Evolutionary conservation across 2,329 filamentous ascomycete genomes (phyloP).

Genomic region (Xylaria sp.): DNA sequence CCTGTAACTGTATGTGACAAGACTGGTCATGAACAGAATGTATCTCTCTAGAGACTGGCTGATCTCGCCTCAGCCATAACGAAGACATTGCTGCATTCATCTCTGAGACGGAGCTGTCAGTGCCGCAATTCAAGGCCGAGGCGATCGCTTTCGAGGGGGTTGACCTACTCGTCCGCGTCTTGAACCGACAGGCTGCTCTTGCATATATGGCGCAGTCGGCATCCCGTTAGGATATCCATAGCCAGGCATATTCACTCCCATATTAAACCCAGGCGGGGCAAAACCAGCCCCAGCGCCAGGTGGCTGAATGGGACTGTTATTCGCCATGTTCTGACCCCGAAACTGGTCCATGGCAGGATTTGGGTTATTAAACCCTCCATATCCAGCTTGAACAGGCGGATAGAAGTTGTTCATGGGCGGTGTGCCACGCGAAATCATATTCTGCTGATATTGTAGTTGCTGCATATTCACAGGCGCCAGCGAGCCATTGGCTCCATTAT

Average conservation of each 20-base stretch:
- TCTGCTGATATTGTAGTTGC: constrained; percentile 69
- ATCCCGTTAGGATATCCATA: constrained; percentile 57
- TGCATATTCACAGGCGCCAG: constrained; percentile 62
- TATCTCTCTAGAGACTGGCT: constrained; percentile 8
- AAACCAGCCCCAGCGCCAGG: constrained; percentile 49
- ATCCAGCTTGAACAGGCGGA: constrained; percentile 65
- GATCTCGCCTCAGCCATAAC: not conserved
- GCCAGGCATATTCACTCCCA: constrained; percentile 48
- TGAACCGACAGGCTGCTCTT: constrained; percentile 65
- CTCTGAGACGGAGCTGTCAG: constrained; percentile 47
- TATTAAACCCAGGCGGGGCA: constrained; percentile 48
- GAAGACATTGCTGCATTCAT: constrained; percentile 38
- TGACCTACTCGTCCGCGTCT: constrained; percentile 68
- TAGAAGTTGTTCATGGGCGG: constrained; percentile 68
- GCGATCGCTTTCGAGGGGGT: constrained; percentile 50
- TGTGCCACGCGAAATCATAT: constrained; percentile 62
- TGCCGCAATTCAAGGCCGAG: constrained; percentile 44
- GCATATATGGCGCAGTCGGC: constrained; percentile 63
- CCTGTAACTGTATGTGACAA: constrained; percentile 41
- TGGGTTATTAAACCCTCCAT: constrained; percentile 61
- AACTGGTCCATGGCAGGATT: constrained; percentile 65
- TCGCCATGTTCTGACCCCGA: constrained; percentile 61
- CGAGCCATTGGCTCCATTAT: constrained; percentile 56
- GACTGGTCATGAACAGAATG: constrained; percentile 19
- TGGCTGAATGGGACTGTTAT: constrained; percentile 62